Base-by-base conservation (phyloP, 495 filamentous ascomycete genomes). In the Pseudotulostoma volvatum region DNA sequence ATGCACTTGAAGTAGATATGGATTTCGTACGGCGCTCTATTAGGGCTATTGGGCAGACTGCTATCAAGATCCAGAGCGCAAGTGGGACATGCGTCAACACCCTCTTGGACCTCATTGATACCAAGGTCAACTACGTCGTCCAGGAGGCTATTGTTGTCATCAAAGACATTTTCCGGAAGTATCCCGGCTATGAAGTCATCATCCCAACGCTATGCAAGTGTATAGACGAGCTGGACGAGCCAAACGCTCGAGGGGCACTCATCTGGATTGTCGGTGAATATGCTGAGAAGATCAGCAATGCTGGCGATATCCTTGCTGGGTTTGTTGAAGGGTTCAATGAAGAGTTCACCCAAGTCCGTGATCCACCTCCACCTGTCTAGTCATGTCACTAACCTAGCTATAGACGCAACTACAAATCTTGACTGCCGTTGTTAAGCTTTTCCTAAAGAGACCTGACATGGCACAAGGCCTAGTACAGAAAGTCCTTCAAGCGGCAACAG, bases 241-340 rank as follows among this genome's bases (percentile, higher is more conserved):
- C 92, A 0, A 84, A 84, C 54, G 92, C 90, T 8, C 59, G 92
- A 43, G 88, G 82, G 7, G 80, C 88, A 11, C 63, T 97, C 33
- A 96, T 97, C 49, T 97, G 90, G 90, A 95, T 97, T 52, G 88
- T 97, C 7, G 90, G 90, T 33, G 86, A 97, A 55, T 96, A 96
- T 55, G 90, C 92, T 3, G 88, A 96, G 64, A 96, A 96, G 66
- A 97, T 97, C 51, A 92, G 73, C 58, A 96, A 97, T 52, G 90
- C 92, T 1, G 84, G 85, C 41, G 86, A 94, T 46, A 88, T 94
- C 36, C 53, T 94, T 14, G 65, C 72, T 39, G 75, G 80, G 8
- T 94, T 94, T 48, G 84, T 93, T 14, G 86, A 94, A 36, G 79
- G 77, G 2, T 94, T 94, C 58, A 83, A 81, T 51, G 86, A 93